These are phyloP conservation scores for Aspergillaceae sp. DNA, from an alignment of 2,329 filamentous ascomycete species.

Conservation along the genomic window DNA sequence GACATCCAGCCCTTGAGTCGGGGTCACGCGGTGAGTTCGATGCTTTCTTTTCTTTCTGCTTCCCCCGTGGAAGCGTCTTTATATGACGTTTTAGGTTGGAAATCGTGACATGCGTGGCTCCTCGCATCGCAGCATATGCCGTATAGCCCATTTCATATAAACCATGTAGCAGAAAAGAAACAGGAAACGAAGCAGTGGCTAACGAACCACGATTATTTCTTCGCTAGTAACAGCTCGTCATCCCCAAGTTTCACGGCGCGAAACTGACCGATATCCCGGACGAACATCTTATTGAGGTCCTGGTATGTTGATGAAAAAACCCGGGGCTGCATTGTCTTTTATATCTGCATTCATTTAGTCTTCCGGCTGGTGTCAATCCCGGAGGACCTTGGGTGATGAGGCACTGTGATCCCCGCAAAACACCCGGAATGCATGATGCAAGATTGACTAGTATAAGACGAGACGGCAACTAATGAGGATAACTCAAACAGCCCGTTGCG, in stretches of 20 bases:
- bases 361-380: conserved; percentile 4
- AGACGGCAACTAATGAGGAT: background rate
- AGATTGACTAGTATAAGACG: background rate
- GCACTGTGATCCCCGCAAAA: background rate
- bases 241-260: conserved; percentile 87
- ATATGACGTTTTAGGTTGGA: no score
- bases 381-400: conserved; percentile 18
- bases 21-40: conserved; percentile 69
- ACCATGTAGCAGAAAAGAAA: no score
- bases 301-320: conserved; percentile 46
- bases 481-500: conserved; percentile 54
- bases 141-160: background rate
- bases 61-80: conserved; percentile 3
- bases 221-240: conserved; percentile 61
- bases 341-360: background rate
- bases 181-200: conserved; percentile 2
- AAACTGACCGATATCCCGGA: conserved; percentile 92
- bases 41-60: background rate
- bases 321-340: background rate
- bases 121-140: no score
- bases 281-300: conserved; percentile 70
- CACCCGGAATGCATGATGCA: background rate
- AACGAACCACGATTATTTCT: conserved; percentile 2
- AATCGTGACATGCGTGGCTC: background rate
- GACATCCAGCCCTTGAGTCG: conserved; percentile 85